Percentiles rank a stretch among this genome's conserved stretches.
phyloP scores from a whole-genome alignment of 305 asterid genomes.

The Fraxinus platypoda region DNA sequence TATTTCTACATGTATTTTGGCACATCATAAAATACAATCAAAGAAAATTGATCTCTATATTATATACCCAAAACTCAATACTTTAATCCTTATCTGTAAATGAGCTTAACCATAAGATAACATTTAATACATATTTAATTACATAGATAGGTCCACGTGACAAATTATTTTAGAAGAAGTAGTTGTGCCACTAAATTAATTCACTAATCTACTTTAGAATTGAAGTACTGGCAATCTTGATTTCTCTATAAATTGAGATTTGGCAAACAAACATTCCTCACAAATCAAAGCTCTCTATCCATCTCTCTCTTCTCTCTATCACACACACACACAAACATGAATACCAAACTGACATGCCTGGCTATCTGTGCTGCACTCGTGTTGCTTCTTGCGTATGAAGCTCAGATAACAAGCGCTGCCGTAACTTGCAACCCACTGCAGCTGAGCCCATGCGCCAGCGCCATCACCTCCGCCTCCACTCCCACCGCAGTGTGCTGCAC shows the following conservation, averaged over 20 bases:
- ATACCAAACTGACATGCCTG: conserved; percentile 29
- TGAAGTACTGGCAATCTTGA: neutral
- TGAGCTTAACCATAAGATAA: too few species aligned
- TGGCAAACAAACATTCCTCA: conserved; percentile 13
- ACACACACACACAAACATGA: conserved; percentile 25
- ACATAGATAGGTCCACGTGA: too few species aligned
- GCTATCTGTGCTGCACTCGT: conserved; percentile 35
- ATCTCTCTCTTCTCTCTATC: neutral
- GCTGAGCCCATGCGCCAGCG: conserved; percentile 75
- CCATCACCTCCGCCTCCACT: conserved; percentile 47
- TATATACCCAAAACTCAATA: too few species aligned
- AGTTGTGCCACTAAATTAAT: neutral
- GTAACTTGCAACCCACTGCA: conserved; percentile 71
- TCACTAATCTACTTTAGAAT: neutral
- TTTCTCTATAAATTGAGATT: conserved; percentile 35
- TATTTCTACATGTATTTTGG: too few species aligned
- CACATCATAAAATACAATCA: too few species aligned
- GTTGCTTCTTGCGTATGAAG: conserved; percentile 30
- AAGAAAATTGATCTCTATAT: too few species aligned
- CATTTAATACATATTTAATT: too few species aligned
- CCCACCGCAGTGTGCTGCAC: conserved; percentile 60
- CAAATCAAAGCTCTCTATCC: neutral
- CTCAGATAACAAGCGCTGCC: conserved; percentile 35
- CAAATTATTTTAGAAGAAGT: too few species aligned
- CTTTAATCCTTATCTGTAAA: too few species aligned